Evolutionary conservation across 2,329 filamentous ascomycete species (phyloP), one percentile per base, ranked within the genome.

Genomic region (Colletotrichum caudatum): DNA sequence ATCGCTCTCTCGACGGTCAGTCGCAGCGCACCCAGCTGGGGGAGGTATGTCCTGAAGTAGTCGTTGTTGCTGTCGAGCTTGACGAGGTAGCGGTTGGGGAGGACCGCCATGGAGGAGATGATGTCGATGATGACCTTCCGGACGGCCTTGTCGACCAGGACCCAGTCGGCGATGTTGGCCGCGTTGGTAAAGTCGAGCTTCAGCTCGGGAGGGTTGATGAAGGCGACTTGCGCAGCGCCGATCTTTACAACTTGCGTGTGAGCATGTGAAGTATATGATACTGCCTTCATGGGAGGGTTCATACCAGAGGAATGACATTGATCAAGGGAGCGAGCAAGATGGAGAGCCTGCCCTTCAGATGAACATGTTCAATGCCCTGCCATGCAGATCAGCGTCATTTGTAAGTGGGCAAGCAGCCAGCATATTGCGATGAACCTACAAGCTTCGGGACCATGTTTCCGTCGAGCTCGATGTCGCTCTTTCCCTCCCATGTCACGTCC

Each of bases 31-130:
- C 84, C 84, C 6, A 81, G 74, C 29, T 82, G 81, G 20, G 80
- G 82, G 58, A 84, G 80, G 77, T 83, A 85, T 0, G 84, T 83
- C 76, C 81, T 82, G 80, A 86, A 85, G 76, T 81, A 86, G 78
- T 86, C 84, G 75, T 81, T 83, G 71, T 79, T 81, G 70, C 76
- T 68, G 74, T 85, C 83, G 9, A 86, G 78, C 76, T 86, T 86
- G 75, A 85, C 81, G 16, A 86, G 80, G 77, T 81, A 85, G 58
- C 84, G 84, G 75, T 86, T 86, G 11, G 84, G 84, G 14, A 86
- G 81, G 5, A 84, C 83, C 6, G 80, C 80, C 82, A 86, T 85
- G 71, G 80, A 79, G 14, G 77, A 76, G 67, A 86, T 83, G 74
- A 85, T 82, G 75, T 77, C 76, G 9, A 85, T 77, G 23, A 86